Base-by-base conservation (phyloP, 768 basidiomycete genomes). In the Panaeolus papilionaceus region DNA sequence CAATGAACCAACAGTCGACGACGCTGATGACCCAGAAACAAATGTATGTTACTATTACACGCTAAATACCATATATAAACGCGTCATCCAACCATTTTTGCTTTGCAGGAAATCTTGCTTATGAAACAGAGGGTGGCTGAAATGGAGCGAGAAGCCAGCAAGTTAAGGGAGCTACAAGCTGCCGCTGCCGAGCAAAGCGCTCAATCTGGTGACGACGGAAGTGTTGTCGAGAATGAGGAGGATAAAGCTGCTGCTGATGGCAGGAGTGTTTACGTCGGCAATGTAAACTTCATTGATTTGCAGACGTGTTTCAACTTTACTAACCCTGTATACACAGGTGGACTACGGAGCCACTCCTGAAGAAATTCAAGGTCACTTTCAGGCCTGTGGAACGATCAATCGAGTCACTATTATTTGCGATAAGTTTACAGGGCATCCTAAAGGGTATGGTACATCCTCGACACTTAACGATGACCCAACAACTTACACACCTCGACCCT, bases 381-480 rank as follows among this genome's bases (percentile, higher is more conserved):
- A 96, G 77, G 91, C 96, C 16, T 99, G 96, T 75, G 98, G 98
- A 6, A 95, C 93, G 16, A 99, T 99, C 80, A 99, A 99, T 82
- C 89, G 98, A 73, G 96, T 99, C 49, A 99, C 98, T 0, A 99
- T 99, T 75, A 89, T 99, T 37, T 99, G 97, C 79, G 98, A 99
- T 87, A 99, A 99, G 82, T 99, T 97, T 80, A 99, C 97, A 26
- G 98, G 98, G 61, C 96, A 98, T 81, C 97, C 98, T 61, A 98
- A 98, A 88, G 98, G 98, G 96, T 96, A 71, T 63, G 71, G 3
- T 8, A 38, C 14, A 14, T 47, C 9, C 54, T 65, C 39, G 66
- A 65, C 67, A 47, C 33, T 3, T 61, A 49, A 33, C 37, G 26
- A 26, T 28, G n/a, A 65, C 62, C 58, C 47, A 16, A 16, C 42